Evolutionary conservation across 352 stramenopile species (phyloP).

Genomic region (Phytophthora brassicae): DNA sequence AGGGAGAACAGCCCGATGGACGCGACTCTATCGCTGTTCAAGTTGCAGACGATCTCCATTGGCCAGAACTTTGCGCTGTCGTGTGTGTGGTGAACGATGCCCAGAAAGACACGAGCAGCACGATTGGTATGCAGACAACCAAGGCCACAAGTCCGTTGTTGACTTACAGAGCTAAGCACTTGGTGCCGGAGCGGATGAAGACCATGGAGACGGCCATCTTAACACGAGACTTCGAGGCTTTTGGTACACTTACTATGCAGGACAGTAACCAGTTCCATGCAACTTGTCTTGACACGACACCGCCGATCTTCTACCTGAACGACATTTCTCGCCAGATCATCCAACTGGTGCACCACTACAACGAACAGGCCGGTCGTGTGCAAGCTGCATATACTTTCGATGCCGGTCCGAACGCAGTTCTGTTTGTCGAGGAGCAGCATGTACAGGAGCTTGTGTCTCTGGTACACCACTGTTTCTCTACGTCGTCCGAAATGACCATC

Average conservation of each 20-base stretch:
- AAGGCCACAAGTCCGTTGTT: conserved; percentile 94
- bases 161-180: conserved; percentile 72
- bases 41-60: conserved; percentile 89
- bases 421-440: conserved; percentile 83
- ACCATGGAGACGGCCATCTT: conserved; percentile 91
- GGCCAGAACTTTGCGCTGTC: conserved; percentile 93
- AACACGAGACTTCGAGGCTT: conserved; percentile 92
- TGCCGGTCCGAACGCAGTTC: conserved; percentile 97
- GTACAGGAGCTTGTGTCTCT: conserved; percentile 62
- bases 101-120: conserved; percentile 97
- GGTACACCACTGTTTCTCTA: conserved; percentile 56
- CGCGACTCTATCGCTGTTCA: conserved; percentile 67
- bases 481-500: conserved; percentile 30
- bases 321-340: conserved; percentile 87
- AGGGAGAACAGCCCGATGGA: conserved; percentile 75
- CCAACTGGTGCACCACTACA: conserved; percentile 94
- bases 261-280: conserved; percentile 99
- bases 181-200: conserved; percentile 87
- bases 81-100: conserved; percentile 96
- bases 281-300: conserved; percentile 97
- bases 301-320: conserved; percentile 99
- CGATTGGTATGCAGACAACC: conserved; percentile 94
- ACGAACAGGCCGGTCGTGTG: conserved; percentile 68
- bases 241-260: conserved; percentile 97
- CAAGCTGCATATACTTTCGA: conserved; percentile 98